phyloP scores from a whole-genome alignment of 805 yeast genomes.

The Lachancea cidri region DNA sequence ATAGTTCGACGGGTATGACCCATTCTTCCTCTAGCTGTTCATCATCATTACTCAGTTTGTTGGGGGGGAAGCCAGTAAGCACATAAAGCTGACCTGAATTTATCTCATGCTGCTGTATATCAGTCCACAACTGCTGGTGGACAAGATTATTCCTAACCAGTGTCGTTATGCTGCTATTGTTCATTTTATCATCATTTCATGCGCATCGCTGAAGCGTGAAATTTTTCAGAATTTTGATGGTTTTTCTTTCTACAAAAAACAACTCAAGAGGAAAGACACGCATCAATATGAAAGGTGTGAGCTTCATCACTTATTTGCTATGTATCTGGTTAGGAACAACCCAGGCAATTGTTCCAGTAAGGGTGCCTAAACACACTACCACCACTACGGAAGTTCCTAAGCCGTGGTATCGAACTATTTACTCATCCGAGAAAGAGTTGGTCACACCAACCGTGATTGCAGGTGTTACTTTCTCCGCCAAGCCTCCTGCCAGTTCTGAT shows the following conservation, averaged over 20 bases:
- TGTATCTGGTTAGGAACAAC: background rate
- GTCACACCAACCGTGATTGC: conserved; percentile 65
- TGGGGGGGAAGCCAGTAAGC: conserved; percentile 24
- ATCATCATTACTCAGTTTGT: conserved; percentile 22
- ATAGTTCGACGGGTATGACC: conserved; percentile 28
- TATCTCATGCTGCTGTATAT: conserved; percentile 15
- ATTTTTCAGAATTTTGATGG: background rate
- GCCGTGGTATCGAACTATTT: conserved; percentile 74
- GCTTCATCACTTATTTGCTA: background rate
- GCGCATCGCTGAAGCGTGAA: background rate
- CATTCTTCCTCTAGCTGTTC: conserved; percentile 16
- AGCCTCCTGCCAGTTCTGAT: conserved; percentile 45
- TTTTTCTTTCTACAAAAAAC: background rate
- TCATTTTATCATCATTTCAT: background rate
- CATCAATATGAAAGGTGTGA: background rate
- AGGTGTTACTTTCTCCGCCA: conserved; percentile 48
- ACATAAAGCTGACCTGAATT: conserved; percentile 8
- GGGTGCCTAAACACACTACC: conserved; percentile 33
- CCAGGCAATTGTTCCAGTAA: conserved; percentile 25
- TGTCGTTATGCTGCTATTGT: conserved; percentile 1
- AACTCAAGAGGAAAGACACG: background rate
- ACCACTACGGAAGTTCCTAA: conserved; percentile 40
- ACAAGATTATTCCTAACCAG: conserved; percentile 23
- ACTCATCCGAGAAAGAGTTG: conserved; percentile 48
- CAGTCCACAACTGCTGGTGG: conserved; percentile 27